These are phyloP conservation scores for Trichoderma hamatum DNA, from an alignment of 2,329 filamentous ascomycete species.

Conservation along the genomic window DNA sequence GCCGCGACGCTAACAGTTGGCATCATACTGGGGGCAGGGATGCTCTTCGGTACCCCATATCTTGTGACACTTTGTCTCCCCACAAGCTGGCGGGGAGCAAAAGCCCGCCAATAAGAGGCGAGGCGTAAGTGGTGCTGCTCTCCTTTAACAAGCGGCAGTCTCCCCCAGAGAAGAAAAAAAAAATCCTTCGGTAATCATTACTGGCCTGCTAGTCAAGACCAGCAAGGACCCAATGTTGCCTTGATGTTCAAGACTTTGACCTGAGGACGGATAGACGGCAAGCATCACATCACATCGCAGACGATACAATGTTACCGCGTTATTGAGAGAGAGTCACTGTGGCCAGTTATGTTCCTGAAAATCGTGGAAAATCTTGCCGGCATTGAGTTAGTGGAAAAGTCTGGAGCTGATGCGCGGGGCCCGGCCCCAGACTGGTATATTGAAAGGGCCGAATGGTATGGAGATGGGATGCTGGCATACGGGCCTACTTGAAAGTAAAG, in stretches of 20 bases:
- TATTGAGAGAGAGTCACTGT: neutral
- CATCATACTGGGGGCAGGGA: conserved; percentile 5
- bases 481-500: conserved; percentile 13
- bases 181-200: neutral
- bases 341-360: conserved; percentile 1
- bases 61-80: conserved; percentile 19
- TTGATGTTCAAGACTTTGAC: neutral
- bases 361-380: conserved; percentile 10
- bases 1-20: conserved; percentile 22
- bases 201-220: neutral
- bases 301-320: neutral
- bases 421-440: conserved; percentile 11
- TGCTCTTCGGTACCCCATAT: conserved; percentile 9
- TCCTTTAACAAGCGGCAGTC: neutral
- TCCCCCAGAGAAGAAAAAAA: neutral
- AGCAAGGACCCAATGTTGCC: neutral
- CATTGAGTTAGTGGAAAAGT: conserved; percentile 4
- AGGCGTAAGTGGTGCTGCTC: neutral
- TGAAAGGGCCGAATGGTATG: conserved; percentile 24
- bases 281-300: neutral
- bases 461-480: conserved; percentile 15
- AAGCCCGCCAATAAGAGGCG: neutral
- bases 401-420: conserved; percentile 20
- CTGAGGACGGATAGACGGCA: conserved; percentile 16
- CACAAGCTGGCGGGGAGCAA: conserved; percentile 1